Conservation (phyloP, 73 alveolate species). For the Effrenium voratum region DNA sequence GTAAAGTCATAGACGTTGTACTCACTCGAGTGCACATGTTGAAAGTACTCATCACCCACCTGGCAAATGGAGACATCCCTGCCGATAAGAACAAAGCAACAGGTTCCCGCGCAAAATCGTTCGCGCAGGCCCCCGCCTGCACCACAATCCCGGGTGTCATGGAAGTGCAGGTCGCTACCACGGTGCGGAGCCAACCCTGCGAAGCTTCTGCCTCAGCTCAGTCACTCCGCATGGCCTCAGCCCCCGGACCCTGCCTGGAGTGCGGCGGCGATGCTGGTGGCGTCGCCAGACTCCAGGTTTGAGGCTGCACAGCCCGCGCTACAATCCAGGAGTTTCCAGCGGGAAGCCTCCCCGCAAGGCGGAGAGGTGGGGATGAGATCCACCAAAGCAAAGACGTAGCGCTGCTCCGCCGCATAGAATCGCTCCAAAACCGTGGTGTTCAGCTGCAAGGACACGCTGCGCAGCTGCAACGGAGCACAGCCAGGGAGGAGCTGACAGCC, state of each 20-base stretch:
- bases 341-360: conserved; percentile 66
- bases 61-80: neutral
- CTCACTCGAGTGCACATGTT: conserved; percentile 66
- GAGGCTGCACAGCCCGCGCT: conserved; percentile 4
- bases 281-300: conserved; percentile 22
- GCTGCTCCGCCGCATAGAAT: conserved; percentile 8
- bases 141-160: neutral
- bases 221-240: too few relatives aligned
- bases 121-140: neutral
- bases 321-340: conserved; percentile 72
- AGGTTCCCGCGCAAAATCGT: too few relatives aligned
- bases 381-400: conserved; percentile 54
- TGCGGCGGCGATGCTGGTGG: neutral
- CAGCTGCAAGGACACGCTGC: conserved; percentile 21
- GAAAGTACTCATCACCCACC: conserved; percentile 42
- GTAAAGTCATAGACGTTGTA: conserved; percentile 60
- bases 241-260: neutral
- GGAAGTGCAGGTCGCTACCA: neutral
- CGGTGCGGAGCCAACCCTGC: neutral
- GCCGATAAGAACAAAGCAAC: neutral
- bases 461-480: conserved; percentile 72
- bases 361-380: neutral
- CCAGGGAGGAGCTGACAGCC: conserved; percentile 73
- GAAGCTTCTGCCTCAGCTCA: too few relatives aligned
- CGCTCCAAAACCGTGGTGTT: conserved; percentile 45